phyloP scores from a whole-genome alignment of 257 asterid species.

The Fraxinus cuspidata region DNA sequence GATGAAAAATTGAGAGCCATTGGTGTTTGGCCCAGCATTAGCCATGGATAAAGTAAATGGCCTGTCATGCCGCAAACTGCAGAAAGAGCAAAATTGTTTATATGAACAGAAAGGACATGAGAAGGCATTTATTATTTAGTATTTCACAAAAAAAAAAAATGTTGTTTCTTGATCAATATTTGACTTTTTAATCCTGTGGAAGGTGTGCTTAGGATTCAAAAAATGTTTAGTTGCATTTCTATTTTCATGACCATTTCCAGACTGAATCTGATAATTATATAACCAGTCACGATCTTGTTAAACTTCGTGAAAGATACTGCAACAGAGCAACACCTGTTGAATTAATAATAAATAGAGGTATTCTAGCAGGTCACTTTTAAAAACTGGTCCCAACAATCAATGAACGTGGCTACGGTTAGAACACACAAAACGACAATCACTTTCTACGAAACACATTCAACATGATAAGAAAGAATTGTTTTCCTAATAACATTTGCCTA shows the following conservation, averaged over 20 bases:
- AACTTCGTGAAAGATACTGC: not conserved
- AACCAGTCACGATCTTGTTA: not conserved
- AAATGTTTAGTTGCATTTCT: not conserved
- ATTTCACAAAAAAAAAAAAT: not conserved
- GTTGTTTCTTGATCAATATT: not conserved
- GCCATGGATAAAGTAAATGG: conserved; percentile 99
- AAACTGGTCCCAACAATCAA: not conserved
- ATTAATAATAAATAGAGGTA: not conserved
- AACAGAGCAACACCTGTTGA: not conserved
- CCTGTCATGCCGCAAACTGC: conserved; percentile 95
- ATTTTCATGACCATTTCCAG: not conserved
- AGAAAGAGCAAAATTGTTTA: conserved; percentile 30
- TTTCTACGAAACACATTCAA: not conserved
- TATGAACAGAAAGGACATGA: not conserved
- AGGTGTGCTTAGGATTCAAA: not conserved
- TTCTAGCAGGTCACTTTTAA: not conserved
- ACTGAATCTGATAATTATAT: not conserved
- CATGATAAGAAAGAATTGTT: not conserved
- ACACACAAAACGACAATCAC: not conserved
- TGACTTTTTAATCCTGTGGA: not conserved
- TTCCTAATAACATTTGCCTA: not conserved
- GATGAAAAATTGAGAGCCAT: conserved; percentile 92
- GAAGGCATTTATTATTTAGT: not conserved
- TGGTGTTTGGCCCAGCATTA: conserved; percentile 97
- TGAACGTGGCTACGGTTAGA: not conserved